phyloP scores from a whole-genome alignment of 2,329 filamentous ascomycete genomes.

The Herpotrichia juniperi region DNA sequence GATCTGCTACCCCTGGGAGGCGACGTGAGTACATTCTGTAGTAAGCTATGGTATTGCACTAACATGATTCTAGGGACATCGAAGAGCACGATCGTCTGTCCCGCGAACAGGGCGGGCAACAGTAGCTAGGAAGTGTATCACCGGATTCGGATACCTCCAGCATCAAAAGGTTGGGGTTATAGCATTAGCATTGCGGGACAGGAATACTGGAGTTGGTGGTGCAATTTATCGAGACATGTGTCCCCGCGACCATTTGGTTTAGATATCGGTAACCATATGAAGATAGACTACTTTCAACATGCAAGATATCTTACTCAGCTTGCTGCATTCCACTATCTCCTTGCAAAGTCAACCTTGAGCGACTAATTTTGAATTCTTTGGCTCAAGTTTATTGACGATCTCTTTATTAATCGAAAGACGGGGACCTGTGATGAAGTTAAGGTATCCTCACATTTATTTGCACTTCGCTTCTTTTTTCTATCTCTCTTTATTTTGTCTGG shows the following conservation, averaged over 20 bases:
- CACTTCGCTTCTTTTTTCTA: no score
- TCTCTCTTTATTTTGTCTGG: no score
- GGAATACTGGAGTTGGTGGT: constrained; percentile 3
- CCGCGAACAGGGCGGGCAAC: constrained; percentile 16
- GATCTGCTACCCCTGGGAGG: constrained; percentile 99
- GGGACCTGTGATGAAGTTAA: no score
- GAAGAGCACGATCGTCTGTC: constrained; percentile 85
- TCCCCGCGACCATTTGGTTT: background rate
- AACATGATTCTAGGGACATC: constrained; percentile 68
- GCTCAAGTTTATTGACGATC: no score
- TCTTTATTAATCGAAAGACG: no score
- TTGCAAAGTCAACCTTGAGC: no score
- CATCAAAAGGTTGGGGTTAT: background rate
- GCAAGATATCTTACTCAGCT: no score
- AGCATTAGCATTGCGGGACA: background rate
- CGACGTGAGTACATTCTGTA: constrained; percentile 60
- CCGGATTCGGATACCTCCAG: background rate
- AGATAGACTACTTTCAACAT: background rate
- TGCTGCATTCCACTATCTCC: no score
- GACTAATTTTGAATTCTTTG: no score
- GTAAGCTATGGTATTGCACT: constrained; percentile 22
- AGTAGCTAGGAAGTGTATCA: no score
- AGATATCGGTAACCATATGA: background rate
- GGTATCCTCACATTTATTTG: no score
- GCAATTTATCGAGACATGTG: background rate